Evolutionary conservation across 2,329 filamentous ascomycete genomes (phyloP), one percentile per base, ranked within the genome.

Genomic region (Didymosphaeria variabile): DNA sequence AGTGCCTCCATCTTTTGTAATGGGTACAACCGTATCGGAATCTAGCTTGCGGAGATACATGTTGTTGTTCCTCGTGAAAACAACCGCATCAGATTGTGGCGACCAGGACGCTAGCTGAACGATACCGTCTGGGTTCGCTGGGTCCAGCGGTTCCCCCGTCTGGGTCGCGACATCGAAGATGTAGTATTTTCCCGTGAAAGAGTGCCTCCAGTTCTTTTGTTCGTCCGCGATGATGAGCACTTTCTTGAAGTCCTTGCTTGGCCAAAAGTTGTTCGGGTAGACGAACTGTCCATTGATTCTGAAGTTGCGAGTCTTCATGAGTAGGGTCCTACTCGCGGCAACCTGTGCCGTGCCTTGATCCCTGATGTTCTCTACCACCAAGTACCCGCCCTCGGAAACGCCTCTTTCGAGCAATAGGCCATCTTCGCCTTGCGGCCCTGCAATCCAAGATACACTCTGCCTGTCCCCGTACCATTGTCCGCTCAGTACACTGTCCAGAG

Each of bases 11-110:
- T 99, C 94, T 57, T 84, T 88, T 1, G 95, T 98, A 69, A 99
- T 90, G 63, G 90, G 88, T 5, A 86, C 84, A 5, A 92, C 85
- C 17, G 85, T 80, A 21, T 87, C 81, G 4, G 85, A 86, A 13
- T 84, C 80, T 32, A 92, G 71, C 56, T 88, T 88, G 55, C 95
- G 89, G 47, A 98, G 81, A 74, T 88, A 98, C 71, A 99, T 82
- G 77, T 99, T 97, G 80, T 99, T 98, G 63, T 93, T 86, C 66
- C 90, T 85, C 0, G 94, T 96, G 77, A 94, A 99, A n/a, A 92
- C 91, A 3, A 99, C 80, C 1, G 93, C 90, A 77, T 97, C 89
- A 66, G 93, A 94, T 55, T 88, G 86, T 0, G 95, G 95, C 59
- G 92, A 96, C 94, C 94, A 97, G 34, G 87, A 88, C 8, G 94